Evolutionary conservation across 1,139 yeast genomes (phyloP).

Genomic region (Blastobotrys capitulatus): DNA sequence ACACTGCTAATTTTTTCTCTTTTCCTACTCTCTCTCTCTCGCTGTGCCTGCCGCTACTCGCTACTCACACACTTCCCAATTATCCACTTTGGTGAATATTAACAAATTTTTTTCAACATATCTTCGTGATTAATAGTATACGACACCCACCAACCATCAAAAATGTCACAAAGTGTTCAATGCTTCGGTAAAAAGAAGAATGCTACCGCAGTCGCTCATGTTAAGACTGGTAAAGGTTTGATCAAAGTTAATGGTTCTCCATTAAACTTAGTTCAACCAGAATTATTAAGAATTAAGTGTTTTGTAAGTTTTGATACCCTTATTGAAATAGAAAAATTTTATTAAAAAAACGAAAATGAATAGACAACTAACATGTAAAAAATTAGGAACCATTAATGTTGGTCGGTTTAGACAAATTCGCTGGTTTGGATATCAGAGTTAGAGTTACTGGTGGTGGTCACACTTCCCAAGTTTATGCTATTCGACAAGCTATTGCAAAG

Average conservation of each 20-base stretch:
- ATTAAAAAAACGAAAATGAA: background rate
- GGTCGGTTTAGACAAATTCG: conserved; percentile 98
- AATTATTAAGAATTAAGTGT: conserved; percentile 68
- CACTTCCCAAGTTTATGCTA: conserved; percentile 99
- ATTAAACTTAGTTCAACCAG: conserved; percentile 98
- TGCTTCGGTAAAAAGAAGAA: conserved; percentile 99
- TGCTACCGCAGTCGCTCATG: conserved; percentile 99
- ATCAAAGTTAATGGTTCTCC: conserved; percentile 99
- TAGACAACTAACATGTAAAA: conserved; percentile 60
- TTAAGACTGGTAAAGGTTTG: conserved; percentile 98
- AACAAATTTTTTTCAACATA: background rate
- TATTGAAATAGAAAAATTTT: background rate
- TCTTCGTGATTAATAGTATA: background rate
- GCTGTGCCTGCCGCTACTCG: background rate
- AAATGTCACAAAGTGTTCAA: conserved; percentile 36
- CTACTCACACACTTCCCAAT: background rate
- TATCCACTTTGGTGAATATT: background rate
- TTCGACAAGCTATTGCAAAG: conserved; percentile 99
- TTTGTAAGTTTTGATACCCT: background rate
- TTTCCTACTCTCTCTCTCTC: too few species aligned
- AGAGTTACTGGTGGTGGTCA: conserved; percentile 99
- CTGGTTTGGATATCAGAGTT: conserved; percentile 97
- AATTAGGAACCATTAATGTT: conserved; percentile 98
- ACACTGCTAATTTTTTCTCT: too few species aligned
- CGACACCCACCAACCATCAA: conserved; percentile 11